Evolutionary conservation across 1,284 basidiomycete species (phyloP).

Genomic region (Papiliotrema terrestris): DNA sequence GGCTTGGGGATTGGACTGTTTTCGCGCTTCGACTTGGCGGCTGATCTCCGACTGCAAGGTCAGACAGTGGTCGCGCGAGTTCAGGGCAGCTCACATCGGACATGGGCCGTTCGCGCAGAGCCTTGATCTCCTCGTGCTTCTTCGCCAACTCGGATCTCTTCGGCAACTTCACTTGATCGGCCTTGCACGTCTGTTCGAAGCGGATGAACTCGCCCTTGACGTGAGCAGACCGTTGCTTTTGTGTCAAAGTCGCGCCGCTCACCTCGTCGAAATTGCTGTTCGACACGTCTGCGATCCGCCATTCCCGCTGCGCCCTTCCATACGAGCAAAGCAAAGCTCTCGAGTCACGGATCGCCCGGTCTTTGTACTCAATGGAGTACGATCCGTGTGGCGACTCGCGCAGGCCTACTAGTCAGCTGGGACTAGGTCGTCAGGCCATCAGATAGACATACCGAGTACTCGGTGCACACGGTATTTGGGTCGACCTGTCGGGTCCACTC

Average conservation of each 20-base stretch:
- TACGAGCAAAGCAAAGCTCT: slow-evolving; percentile 66
- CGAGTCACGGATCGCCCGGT: slow-evolving; percentile 51
- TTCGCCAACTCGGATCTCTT: slow-evolving; percentile 62
- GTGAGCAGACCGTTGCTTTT: neutral
- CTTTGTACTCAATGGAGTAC: slow-evolving; percentile 69
- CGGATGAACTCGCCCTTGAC: slow-evolving; percentile 70
- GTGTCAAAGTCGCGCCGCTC: slow-evolving; percentile 26
- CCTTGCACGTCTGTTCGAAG: slow-evolving; percentile 53
- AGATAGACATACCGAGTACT: slow-evolving; percentile 60
- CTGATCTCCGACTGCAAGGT: slow-evolving; percentile 57
- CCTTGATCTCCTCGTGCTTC: slow-evolving; percentile 61
- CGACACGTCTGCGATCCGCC: slow-evolving; percentile 75
- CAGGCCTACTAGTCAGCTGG: slow-evolving; percentile 2
- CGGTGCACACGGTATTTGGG: slow-evolving; percentile 81
- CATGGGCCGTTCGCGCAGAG: slow-evolving; percentile 59
- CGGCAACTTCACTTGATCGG: slow-evolving; percentile 63
- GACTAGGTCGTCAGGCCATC: too few relatives aligned
- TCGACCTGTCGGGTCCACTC: slow-evolving; percentile 55
- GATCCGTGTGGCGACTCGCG: slow-evolving; percentile 40
- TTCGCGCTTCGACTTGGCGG: slow-evolving; percentile 59
- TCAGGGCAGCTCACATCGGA: slow-evolving; percentile 62
- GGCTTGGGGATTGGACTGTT: slow-evolving; percentile 30
- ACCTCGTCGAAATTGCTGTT: slow-evolving; percentile 64
- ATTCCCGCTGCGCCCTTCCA: slow-evolving; percentile 59
- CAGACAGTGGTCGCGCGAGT: neutral